phyloP scores from a whole-genome alignment of 164 flowering plant species.

The Nymphaea thermarum region DNA sequence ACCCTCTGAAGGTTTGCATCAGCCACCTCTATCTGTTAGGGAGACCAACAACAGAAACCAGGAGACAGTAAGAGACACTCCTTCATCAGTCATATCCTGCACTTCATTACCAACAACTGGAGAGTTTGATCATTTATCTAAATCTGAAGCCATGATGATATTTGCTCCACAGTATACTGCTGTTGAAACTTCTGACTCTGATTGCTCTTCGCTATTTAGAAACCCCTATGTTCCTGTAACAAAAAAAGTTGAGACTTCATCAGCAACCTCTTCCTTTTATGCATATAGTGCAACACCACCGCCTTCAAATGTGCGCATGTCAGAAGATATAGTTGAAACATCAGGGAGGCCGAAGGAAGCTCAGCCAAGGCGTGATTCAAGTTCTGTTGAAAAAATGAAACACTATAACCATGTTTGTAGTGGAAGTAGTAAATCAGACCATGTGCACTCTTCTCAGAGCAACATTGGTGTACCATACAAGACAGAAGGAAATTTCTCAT shows the following conservation, averaged over 20 bases:
- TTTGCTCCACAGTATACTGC: constrained; percentile 96
- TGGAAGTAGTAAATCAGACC: constrained; percentile 23
- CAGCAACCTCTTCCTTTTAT: constrained; percentile 48
- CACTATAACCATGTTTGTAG: constrained; percentile 53
- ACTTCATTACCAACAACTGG: constrained; percentile 28
- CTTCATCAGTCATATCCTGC: constrained; percentile 30
- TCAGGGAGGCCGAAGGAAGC: constrained; percentile 21
- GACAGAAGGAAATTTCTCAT: constrained; percentile 9
- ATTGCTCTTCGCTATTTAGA: constrained; percentile 46
- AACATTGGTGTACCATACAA: constrained; percentile 29
- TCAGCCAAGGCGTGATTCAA: constrained; percentile 21
- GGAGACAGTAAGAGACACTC: constrained; percentile 26
- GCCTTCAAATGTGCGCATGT: constrained; percentile 40
- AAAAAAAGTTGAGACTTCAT: constrained; percentile 45
- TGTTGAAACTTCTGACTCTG: constrained; percentile 57
- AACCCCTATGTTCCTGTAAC: constrained; percentile 71
- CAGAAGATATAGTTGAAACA: constrained; percentile 37
- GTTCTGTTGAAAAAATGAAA: constrained; percentile 24
- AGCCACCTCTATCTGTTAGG: constrained; percentile 22
- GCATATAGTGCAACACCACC: constrained; percentile 78
- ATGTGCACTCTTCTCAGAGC: constrained; percentile 8
- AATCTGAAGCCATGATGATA: constrained; percentile 85
- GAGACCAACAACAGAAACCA: constrained; percentile 44
- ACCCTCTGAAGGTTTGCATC: constrained; percentile 54
- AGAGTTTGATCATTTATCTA: constrained; percentile 71